phyloP scores from a whole-genome alignment of 2,329 filamentous ascomycete genomes.

The Pseudogymnoascus sp. region DNA sequence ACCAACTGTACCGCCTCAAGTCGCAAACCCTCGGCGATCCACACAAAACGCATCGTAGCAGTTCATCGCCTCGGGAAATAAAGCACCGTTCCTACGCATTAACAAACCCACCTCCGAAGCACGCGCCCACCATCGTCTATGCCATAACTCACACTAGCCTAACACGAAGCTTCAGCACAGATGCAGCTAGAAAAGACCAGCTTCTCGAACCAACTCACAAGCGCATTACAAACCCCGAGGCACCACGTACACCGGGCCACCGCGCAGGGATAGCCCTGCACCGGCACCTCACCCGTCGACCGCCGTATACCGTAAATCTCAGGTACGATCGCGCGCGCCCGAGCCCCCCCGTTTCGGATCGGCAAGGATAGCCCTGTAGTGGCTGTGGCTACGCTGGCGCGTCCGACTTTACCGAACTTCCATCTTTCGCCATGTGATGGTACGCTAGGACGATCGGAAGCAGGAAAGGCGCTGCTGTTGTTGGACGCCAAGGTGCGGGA shows the following conservation, averaged over 20 bases:
- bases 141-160: neutral
- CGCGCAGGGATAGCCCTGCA: neutral
- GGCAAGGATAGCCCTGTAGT: neutral
- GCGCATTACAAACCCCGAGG: neutral
- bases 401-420: neutral
- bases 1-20: neutral
- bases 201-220: neutral
- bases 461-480: neutral
- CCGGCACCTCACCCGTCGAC: neutral
- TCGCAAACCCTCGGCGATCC: neutral
- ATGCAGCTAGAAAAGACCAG: neutral
- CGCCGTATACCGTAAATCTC: constrained; percentile 1
- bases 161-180: neutral
- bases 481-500: neutral
- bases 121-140: neutral
- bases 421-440: neutral
- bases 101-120: neutral
- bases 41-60: neutral
- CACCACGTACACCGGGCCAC: neutral
- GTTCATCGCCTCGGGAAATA: neutral
- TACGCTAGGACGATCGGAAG: neutral
- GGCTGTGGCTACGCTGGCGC: neutral
- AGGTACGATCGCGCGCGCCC: neutral
- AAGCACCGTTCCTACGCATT: neutral
- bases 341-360: constrained; percentile 1